Evolutionary conservation across 2,329 filamentous ascomycete species (phyloP), one percentile per base, ranked within the genome.

Genomic region (Xylaria polymorpha): DNA sequence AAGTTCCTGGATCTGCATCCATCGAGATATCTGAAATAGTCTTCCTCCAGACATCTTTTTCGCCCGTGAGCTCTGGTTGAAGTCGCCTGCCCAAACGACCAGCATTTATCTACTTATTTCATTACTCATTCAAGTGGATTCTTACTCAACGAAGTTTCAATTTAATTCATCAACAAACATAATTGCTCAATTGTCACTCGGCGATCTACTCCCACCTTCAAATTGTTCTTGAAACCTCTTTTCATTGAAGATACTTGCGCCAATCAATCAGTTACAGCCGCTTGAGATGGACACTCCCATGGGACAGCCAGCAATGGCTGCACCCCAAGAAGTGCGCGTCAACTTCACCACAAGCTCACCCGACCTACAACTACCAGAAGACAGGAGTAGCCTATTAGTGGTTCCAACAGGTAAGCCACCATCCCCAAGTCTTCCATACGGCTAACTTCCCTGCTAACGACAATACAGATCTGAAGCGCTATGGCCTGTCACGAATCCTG

Each of bases 401-500:
- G 88, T 91, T 4, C 89, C 89, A 14, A 86, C 87, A 73, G 85
- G 88, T 88, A 77, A 69, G 81, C 69, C 61, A 32, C 12, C 3
- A n/a, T 12, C 35, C 29, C 20, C 39, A 39, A 20, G 32, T 15
- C n/a, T 9, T 50, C 15, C 2, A 25, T 9, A 2, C 9, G 12
- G 0, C 32, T 35, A 8, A 14, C 29, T 35, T 18, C 41, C 8
- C 25, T 61, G 46, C 66, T 72, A 65, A 73, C 35, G 20, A 68
- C 43, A 61, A 20, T n/a, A 12, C 69, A 88, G 89, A 91, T 73
- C 88, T 92, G 75, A 88, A 89, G 78, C 87, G 90, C 77, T 91
- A 91, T 87, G 90, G 89, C 74, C 84, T 92, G 63, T 92, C 90
- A 20, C 86, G 89, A 68, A 89, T 92, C 69, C 85, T 92, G 78